These are phyloP conservation scores for Pythium dissotocum DNA, from an alignment of 352 stramenopile species.

Conservation along the genomic window DNA sequence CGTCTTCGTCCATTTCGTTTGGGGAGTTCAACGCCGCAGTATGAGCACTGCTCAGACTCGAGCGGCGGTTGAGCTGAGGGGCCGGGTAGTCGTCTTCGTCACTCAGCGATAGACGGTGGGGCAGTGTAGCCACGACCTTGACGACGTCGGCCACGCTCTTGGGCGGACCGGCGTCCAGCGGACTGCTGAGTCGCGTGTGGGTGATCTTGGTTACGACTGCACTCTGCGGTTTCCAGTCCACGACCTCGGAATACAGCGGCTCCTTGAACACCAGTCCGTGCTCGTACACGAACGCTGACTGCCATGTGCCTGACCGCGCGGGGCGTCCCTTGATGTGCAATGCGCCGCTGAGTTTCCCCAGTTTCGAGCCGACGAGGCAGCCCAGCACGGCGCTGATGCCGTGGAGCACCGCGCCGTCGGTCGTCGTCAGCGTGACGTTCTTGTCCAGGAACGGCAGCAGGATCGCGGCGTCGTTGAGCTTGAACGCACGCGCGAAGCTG, in stretches of 20 bases:
- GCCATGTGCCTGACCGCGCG: constrained; percentile 42
- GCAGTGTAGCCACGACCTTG: constrained; percentile 20
- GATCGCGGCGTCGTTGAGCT: constrained; percentile 70
- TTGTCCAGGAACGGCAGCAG: constrained; percentile 66
- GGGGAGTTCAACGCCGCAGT: background rate
- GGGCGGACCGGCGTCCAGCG: constrained; percentile 1
- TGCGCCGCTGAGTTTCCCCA: constrained; percentile 69
- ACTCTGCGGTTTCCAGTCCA: constrained; percentile 60
- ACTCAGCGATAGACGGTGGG: constrained; percentile 17
- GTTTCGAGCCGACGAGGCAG: constrained; percentile 64
- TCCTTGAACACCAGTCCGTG: constrained; percentile 71
- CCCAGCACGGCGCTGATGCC: constrained; percentile 69
- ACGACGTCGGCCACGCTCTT: constrained; percentile 20
- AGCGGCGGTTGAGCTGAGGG: constrained; percentile 2
- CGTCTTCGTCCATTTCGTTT: background rate
- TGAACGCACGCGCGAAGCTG: constrained; percentile 66
- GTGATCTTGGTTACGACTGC: constrained; percentile 15
- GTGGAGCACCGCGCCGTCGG: constrained; percentile 44
- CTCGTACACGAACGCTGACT: constrained; percentile 79
- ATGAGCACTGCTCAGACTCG: background rate
- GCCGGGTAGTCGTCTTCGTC: constrained; percentile 22
- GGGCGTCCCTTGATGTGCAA: constrained; percentile 65
- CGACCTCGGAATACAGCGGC: constrained; percentile 62
- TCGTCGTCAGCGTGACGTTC: constrained; percentile 51
- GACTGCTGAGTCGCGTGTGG: constrained; percentile 22